Percentiles rank a stretch among this genome's conserved stretches.
These are phyloP conservation scores for Rhodotorula sp. DNA, from an alignment of 1,284 basidiomycete genomes.

Conservation along the genomic window DNA sequence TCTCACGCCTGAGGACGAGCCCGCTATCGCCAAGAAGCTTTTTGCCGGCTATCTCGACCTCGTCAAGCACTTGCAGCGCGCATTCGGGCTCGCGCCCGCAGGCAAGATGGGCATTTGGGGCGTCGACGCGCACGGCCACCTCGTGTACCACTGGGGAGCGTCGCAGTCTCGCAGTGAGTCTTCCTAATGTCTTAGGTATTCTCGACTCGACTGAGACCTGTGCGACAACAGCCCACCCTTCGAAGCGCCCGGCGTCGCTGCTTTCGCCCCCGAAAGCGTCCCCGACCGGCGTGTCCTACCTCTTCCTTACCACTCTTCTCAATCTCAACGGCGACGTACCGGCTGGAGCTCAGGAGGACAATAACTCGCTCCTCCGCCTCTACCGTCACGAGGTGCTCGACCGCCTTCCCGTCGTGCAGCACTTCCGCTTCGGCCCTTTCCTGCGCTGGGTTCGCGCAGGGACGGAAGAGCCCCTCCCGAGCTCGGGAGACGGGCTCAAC, in stretches of 20 bases:
- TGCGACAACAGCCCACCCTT: constrained; percentile 58
- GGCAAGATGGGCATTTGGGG: constrained; percentile 99
- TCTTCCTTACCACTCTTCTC: constrained; percentile 61
- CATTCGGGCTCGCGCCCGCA: constrained; percentile 89
- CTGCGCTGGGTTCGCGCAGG: constrained; percentile 35
- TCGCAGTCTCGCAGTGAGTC: constrained; percentile 68
- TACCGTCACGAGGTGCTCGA: constrained; percentile 94
- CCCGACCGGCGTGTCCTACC: constrained; percentile 47
- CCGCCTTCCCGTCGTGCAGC: constrained; percentile 93
- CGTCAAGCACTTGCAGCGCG: constrained; percentile 82
- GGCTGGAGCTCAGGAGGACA: constrained; percentile 61
- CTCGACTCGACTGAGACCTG: background rate
- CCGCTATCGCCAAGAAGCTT: constrained; percentile 54
- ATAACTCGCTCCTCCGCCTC: constrained; percentile 89
- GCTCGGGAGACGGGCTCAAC: constrained; percentile 10
- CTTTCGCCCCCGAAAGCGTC: constrained; percentile 59
- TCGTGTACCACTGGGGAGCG: constrained; percentile 79
- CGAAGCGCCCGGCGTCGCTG: constrained; percentile 60
- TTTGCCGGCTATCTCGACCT: constrained; percentile 76
- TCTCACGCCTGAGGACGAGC: constrained; percentile 46
- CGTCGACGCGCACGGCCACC: constrained; percentile 81
- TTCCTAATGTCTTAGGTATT: background rate
- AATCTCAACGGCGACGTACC: constrained; percentile 66
- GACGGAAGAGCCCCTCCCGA: constrained; percentile 17
- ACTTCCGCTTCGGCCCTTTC: constrained; percentile 71